These are phyloP conservation scores for Picochlorum sp. DNA, from an alignment of 139 green algal species.

Conservation along the genomic window DNA sequence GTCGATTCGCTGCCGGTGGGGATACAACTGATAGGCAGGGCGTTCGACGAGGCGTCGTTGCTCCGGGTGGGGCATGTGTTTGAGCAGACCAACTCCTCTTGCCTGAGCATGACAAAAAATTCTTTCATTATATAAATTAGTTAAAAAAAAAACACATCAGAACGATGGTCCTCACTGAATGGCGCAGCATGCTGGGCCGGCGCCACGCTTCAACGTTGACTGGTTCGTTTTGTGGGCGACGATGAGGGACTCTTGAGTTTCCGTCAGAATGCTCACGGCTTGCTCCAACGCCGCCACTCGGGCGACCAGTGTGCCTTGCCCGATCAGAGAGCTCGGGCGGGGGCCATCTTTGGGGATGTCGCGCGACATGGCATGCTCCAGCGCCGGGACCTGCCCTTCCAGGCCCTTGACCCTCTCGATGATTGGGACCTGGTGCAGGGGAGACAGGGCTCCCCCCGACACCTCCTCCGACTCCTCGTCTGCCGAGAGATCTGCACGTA, in stretches of 20 bases:
- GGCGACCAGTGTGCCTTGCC: conserved; percentile 49
- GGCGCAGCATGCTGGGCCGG: too few species aligned
- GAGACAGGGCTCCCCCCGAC: neutral
- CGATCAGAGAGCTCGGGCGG: conserved; percentile 22
- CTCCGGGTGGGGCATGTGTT: too few species aligned
- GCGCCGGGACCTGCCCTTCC: conserved; percentile 40
- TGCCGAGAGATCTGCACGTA: neutral
- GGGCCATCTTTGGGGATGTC: conserved; percentile 15
- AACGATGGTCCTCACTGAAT: too few species aligned
- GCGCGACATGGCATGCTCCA: conserved; percentile 28
- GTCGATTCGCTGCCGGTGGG: conserved; percentile 57
- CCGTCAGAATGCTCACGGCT: conserved; percentile 29
- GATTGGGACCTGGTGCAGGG: conserved; percentile 4
- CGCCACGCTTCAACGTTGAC: too few species aligned
- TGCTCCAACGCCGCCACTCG: conserved; percentile 40
- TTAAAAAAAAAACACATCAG: too few species aligned
- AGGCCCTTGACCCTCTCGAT: conserved; percentile 42
- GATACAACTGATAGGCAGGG: conserved; percentile 66
- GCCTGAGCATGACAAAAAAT: neutral
- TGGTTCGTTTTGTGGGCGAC: neutral
- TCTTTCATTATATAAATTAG: neutral
- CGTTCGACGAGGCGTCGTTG: conserved; percentile 40
- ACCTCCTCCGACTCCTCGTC: neutral
- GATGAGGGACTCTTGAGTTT: conserved; percentile 13
- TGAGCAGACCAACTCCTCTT: too few species aligned